phyloP scores from a whole-genome alignment of 129 eudicot genomes.

The Chrysanthemum lavandulifolium region DNA sequence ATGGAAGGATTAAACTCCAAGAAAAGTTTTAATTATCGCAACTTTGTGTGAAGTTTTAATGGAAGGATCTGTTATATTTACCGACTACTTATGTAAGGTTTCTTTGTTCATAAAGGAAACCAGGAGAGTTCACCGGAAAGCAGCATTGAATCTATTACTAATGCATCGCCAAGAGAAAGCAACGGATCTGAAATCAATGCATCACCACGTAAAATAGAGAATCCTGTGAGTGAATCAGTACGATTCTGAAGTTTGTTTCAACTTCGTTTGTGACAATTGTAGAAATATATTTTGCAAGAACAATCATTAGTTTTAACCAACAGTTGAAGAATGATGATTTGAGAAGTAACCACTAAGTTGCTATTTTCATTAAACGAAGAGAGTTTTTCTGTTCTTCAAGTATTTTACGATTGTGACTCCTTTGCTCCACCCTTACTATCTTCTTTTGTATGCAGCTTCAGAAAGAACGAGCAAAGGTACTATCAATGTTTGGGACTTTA shows the following conservation, averaged over 20 bases:
- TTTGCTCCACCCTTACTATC: background rate
- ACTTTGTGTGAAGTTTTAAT: too few species aligned
- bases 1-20: too few species aligned
- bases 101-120: too few species aligned
- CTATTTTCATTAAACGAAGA: background rate
- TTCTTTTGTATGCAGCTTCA: conserved; percentile 37
- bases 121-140: background rate
- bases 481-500: conserved; percentile 80
- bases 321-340: too few species aligned
- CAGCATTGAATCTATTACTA: conserved; percentile 28
- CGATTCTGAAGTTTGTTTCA: conserved; percentile 6
- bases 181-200: conserved; percentile 33
- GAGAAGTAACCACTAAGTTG: background rate
- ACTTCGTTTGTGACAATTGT: background rate
- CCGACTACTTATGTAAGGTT: too few species aligned
- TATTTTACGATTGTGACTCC: background rate
- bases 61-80: too few species aligned
- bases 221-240: conserved; percentile 46
- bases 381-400: background rate
- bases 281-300: too few species aligned
- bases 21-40: too few species aligned
- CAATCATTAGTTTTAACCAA: too few species aligned
- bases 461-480: conserved; percentile 66
- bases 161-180: conserved; percentile 33
- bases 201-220: conserved; percentile 38